Evolutionary conservation across 305 asterid genomes (phyloP).

Genomic region (Coffea humblotiana): DNA sequence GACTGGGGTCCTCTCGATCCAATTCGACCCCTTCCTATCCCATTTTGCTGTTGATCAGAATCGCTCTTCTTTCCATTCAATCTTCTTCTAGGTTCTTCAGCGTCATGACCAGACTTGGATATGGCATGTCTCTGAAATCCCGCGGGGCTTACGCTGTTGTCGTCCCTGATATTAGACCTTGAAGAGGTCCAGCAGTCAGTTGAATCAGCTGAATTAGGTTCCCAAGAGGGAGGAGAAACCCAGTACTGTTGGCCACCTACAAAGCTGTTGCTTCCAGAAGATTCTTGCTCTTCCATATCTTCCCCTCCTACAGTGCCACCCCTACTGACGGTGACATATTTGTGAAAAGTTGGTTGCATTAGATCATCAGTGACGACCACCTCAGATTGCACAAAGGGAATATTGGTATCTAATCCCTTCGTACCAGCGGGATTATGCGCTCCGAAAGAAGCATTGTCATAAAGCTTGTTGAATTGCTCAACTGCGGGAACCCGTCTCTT

Average conservation of each 20-base stretch:
- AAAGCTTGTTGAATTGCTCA: constrained; percentile 32
- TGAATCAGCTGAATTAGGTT: constrained; percentile 68
- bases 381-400: constrained; percentile 66
- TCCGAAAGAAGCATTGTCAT: constrained; percentile 27
- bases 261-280: constrained; percentile 80
- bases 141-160: constrained; percentile 31
- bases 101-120: constrained; percentile 30
- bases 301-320: constrained; percentile 40
- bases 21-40: constrained; percentile 39
- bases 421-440: constrained; percentile 24
- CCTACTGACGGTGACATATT: constrained; percentile 76
- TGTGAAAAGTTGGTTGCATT: constrained; percentile 81
- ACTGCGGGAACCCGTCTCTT: constrained; percentile 29
- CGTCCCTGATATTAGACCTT: constrained; percentile 41
- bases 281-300: constrained; percentile 73
- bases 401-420: constrained; percentile 34
- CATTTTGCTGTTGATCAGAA: constrained; percentile 38
- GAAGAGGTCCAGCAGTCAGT: constrained; percentile 58
- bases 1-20: constrained; percentile 30
- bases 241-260: constrained; percentile 56
- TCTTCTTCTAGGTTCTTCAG: constrained; percentile 36
- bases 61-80: constrained; percentile 38
- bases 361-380: constrained; percentile 57
- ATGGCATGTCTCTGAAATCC: constrained; percentile 38
- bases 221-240: constrained; percentile 63